Base-by-base conservation (phyloP, 495 filamentous ascomycete species). In the Cenococcum geophilum region DNA sequence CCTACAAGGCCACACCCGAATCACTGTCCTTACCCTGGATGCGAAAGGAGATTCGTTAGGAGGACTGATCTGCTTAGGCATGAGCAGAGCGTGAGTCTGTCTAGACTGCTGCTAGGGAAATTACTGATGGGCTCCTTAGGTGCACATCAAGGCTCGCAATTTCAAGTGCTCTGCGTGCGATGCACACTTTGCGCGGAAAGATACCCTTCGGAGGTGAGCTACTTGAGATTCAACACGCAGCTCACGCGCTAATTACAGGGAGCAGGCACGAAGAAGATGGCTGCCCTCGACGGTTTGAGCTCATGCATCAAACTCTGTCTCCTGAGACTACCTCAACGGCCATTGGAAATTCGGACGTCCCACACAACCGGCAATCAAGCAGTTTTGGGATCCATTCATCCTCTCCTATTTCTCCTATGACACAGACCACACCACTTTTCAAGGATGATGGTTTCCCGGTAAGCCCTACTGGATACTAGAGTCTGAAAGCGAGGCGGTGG, bases 41-140 rank as follows among this genome's bases (percentile, higher is more conserved):
- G 88, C 77, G 79, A 75, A 67, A 88, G 86, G 76, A 82, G 82
- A 55, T 92, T 92, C 71, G 87, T 88, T 45, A 79, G 92, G 68
- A 91, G 87, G 72, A 91, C 91, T 6, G 92, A 97, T 72, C 79
- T 96, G 35, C 81, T 84, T 61, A 78, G 92, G 59, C 92, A 97
- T 75, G 74, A 86, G 56, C 82, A 89, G 66, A 95, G 87, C 70
- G 92, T 86, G 72, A 77, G 83, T 72, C 18, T 5, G 2, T 18
- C 40, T 25, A 9, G 4, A 18, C 5, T 22, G 12, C 16, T 18
- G 4, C 9, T 16, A 16, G 5, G 18, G 32, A 11, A 16, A 12
- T 21, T 43, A 21, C 68, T 66, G 23, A 64, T 10, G 43, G 1
- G 9, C 36, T 60, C 6, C 61, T 22, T 55, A 82, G 80, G 76